These are phyloP conservation scores for Picea engelmannii DNA, from an alignment of 83 land plant species.

Conservation along the genomic window DNA sequence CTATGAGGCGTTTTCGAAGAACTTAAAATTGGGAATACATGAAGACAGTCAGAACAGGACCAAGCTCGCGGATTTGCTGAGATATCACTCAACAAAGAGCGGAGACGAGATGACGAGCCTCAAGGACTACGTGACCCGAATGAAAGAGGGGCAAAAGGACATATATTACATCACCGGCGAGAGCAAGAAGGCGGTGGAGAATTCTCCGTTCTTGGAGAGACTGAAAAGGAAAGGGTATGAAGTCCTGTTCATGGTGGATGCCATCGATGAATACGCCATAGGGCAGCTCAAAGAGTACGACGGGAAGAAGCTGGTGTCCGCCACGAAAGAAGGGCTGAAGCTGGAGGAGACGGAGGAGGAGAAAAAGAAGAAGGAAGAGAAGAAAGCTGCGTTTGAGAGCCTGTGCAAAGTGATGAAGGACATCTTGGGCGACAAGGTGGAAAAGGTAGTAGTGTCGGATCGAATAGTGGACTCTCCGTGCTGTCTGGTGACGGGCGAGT, in stretches of 20 bases:
- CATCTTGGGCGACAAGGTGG: conserved; percentile 55
- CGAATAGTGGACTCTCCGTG: conserved; percentile 79
- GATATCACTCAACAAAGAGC: conserved; percentile 66
- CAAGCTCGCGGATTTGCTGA: conserved; percentile 51
- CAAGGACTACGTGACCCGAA: conserved; percentile 70
- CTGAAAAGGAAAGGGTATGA: conserved; percentile 32
- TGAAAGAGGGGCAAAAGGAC: conserved; percentile 74
- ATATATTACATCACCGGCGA: conserved; percentile 75
- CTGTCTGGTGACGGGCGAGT: conserved; percentile 80
- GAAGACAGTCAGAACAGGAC: conserved; percentile 75
- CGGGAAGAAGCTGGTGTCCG: conserved; percentile 73
- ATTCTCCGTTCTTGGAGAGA: conserved; percentile 39
- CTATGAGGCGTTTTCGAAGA: conserved; percentile 64
- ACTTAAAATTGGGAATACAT: conserved; percentile 71
- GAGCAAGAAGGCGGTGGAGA: conserved; percentile 62
- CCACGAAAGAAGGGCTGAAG: conserved; percentile 73
- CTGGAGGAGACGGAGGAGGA: conserved; percentile 65
- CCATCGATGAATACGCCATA: conserved; percentile 78
- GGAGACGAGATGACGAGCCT: conserved; percentile 76
- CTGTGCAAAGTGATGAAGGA: conserved; percentile 70
- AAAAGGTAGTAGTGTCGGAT: conserved; percentile 71
- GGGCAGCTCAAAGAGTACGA: conserved; percentile 79
- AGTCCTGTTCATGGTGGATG: conserved; percentile 82
- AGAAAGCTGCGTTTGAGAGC: conserved; percentile 61
- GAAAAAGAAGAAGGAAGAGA: conserved; percentile 63